These are phyloP conservation scores for Lablab purpureus DNA, from an alignment of 306 rosid species.

Conservation along the genomic window DNA sequence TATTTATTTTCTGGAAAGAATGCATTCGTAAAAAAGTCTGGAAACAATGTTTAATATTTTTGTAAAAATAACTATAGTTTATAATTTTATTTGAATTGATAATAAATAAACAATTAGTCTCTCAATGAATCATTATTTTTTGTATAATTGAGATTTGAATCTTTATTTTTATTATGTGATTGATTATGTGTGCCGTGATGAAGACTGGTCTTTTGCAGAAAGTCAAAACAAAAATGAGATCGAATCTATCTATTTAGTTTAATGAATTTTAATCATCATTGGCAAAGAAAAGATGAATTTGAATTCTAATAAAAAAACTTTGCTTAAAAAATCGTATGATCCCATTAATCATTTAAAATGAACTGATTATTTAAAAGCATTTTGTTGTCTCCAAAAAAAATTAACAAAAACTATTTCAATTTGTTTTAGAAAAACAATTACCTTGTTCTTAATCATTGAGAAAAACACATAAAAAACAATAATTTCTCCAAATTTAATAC, in stretches of 20 bases:
- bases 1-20: no score
- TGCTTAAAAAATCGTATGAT: no score
- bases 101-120: background rate
- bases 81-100: background rate
- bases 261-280: background rate
- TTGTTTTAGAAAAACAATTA: background rate
- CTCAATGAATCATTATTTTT: background rate
- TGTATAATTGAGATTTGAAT: background rate
- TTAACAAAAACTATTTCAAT: background rate
- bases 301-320: background rate
- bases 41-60: no score
- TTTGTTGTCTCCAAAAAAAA: background rate
- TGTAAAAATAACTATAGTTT: background rate
- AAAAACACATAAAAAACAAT: background rate
- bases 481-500: background rate
- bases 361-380: background rate
- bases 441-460: background rate
- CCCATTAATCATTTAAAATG: background rate
- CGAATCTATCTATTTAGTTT: background rate
- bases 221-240: background rate
- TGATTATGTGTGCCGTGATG: background rate
- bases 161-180: background rate
- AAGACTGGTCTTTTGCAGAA: background rate
- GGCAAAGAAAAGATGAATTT: background rate
- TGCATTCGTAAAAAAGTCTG: no score